Evolutionary conservation across 2,329 filamentous ascomycete species (phyloP), one percentile per base, ranked within the genome.

Genomic region (Colletotrichum simmondsii): DNA sequence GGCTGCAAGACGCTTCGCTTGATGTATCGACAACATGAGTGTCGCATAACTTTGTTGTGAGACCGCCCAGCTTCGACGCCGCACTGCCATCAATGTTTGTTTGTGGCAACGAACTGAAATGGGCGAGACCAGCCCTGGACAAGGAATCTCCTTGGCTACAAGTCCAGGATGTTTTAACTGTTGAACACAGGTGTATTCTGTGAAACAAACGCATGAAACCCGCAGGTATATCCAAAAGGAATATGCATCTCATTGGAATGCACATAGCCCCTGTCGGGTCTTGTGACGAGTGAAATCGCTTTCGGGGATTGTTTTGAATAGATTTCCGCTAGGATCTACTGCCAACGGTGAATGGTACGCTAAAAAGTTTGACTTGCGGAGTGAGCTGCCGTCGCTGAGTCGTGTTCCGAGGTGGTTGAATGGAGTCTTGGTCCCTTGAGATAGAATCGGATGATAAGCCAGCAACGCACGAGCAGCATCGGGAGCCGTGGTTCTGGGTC

Each of bases 191-290:
- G 49, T 46, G 42, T 53, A 7, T 71, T 22, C 19, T 22, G 42
- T 68, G 69, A 63, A 68, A 72, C 65, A 24, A 35, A 69, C 53
- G 35, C 53, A 53, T 72, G 65, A 69, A 69, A 69, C 69, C 26
- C 5, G 52, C 37, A 19, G 2, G 12, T 30, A 4, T 12, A 52
- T 32, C 19, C 42, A 35, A 6, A 53, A 26, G 10, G 52, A 12
- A 19, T 42, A 14, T 61, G 37, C 35, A 61, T 61, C 28, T 24
- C 10, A 12, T 26, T n/a, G 24, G 10, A n/a, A 24, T 24, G 19
- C 8, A 46, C 24, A 11, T 28, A 49, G n/a, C 42, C 42, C 19
- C 42, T 49, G 42, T 5, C 42, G 8, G 8, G 19, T 49, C 42
- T 49, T n/a, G 42, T 22, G 42, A n/a, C 42, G 42, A 49, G 42